Percentiles rank a stretch among this genome's conserved stretches.
phyloP scores from a whole-genome alignment of 139 green algal species.

The Mychonastes homosphaera region DNA sequence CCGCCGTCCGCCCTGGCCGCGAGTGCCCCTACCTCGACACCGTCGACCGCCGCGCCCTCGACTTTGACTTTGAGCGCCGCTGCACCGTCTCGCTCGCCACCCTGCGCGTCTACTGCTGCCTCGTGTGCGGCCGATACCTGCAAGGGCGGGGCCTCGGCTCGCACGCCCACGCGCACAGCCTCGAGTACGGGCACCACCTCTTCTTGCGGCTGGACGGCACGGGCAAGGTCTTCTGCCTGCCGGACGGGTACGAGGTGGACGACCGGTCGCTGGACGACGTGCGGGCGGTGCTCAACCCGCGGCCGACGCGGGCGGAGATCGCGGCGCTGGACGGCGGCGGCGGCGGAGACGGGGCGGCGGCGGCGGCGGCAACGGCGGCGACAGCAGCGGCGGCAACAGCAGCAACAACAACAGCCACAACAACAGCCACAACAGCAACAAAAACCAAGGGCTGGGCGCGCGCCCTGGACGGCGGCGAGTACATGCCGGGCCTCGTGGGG shows the following conservation, averaged over 20 bases:
- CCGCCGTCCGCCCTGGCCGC: constrained; percentile 40
- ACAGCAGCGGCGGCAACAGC: too few species aligned
- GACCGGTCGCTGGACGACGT: constrained; percentile 91
- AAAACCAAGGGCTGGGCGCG: constrained; percentile 60
- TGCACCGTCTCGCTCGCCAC: constrained; percentile 84
- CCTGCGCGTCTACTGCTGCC: constrained; percentile 95
- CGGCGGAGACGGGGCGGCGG: too few species aligned
- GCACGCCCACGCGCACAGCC: constrained; percentile 85
- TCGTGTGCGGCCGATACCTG: constrained; percentile 98
- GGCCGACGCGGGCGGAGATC: constrained; percentile 44
- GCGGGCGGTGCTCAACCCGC: constrained; percentile 72
- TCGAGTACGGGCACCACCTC: constrained; percentile 89
- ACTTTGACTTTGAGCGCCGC: constrained; percentile 99
- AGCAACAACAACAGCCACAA: neutral
- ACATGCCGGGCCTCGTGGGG: constrained; percentile 89
- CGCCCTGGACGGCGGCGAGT: constrained; percentile 88
- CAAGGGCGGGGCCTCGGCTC: constrained; percentile 76
- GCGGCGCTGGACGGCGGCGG: too few species aligned
- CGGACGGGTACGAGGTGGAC: constrained; percentile 89
- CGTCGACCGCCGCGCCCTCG: constrained; percentile 79
- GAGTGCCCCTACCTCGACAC: constrained; percentile 98
- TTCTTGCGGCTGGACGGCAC: constrained; percentile 92
- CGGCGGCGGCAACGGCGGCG: too few species aligned
- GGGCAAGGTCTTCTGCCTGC: constrained; percentile 89
- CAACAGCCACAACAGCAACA: neutral